Evolutionary conservation across 306 rosid genomes (phyloP).

Genomic region (Herpetospermum pedunculosum): DNA sequence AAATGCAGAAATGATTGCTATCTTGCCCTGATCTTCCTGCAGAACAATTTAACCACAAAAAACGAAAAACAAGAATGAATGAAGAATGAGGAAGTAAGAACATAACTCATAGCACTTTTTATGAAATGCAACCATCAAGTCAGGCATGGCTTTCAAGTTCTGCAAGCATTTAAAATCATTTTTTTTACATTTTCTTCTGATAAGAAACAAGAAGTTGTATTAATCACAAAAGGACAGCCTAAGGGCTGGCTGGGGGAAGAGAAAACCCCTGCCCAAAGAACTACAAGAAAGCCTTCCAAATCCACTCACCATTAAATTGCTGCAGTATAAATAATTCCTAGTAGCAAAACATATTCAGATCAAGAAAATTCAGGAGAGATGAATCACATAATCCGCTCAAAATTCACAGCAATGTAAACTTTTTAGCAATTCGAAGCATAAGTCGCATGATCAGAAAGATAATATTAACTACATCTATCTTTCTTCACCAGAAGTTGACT

Average conservation of each 20-base stretch:
- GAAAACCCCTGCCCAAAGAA: too few relatives aligned
- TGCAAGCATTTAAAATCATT: neutral
- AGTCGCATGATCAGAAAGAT: neutral
- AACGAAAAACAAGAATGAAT: neutral
- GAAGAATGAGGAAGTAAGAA: neutral
- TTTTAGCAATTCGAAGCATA: neutral
- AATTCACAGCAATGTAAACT: neutral
- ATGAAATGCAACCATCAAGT: neutral
- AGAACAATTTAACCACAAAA: neutral
- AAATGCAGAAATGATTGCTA: constrained; percentile 5
- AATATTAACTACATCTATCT: neutral
- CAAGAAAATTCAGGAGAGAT: neutral
- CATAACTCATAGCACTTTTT: neutral
- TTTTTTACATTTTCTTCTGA: too few relatives aligned
- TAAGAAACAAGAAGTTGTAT: too few relatives aligned
- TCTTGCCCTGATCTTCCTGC: neutral
- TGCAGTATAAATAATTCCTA: neutral
- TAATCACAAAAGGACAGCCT: too few relatives aligned
- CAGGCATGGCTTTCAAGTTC: neutral
- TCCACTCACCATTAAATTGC: too few relatives aligned
- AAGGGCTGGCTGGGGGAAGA: too few relatives aligned
- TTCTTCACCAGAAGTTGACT: neutral
- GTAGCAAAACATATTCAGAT: neutral
- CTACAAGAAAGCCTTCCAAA: too few relatives aligned
- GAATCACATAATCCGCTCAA: neutral